Evolutionary conservation across 306 rosid species (phyloP), one percentile per base, ranked within the genome.

Genomic region (Gynostemma pentaphyllum): DNA sequence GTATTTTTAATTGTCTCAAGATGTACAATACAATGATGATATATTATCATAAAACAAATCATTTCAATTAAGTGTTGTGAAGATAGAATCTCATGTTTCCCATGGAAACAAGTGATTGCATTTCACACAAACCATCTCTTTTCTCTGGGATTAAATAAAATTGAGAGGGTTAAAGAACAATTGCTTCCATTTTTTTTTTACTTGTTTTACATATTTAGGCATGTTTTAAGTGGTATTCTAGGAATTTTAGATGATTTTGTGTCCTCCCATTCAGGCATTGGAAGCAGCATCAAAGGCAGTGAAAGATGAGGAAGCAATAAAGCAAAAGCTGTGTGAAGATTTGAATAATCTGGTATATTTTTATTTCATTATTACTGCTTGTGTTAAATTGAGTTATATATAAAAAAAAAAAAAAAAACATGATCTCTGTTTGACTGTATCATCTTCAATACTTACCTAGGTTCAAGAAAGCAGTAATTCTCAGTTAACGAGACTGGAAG

Each of bases 241-340:
- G 23, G 13, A 42, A 42, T 62, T 2, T n/a, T 23, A n/a, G 41
- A 14, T 62, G 30, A 36, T 24, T 32, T 15, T 41, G 18, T 69
- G 70, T 56, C 12, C 34, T 64, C 68, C 59, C 37, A 41, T 64
- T 60, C 66, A 85, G 98, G 85, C 2, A 4, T 87, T 89, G 96
- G 98, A 91, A 77, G 76, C 76, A 68, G 92, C 96, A 13, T 59
- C 71, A 18, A 68, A 85, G 74, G 83, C 32, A 26, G 95, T 87
- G 72, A 78, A 50, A 74, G 88, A 87, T 9, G 98, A 87, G 80
- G 98, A 91, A 75, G 83, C 79, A 41, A 19, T 65, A 29, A 91
- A 91, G 84, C 83, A 91, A 78, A 85, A 76, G 77, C 81, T 91
- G 13, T 91, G 96, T 76, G 89, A 91, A 68, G 98, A 87, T 72